phyloP scores from a whole-genome alignment of 2,329 filamentous ascomycete genomes.

The Byssothecium circinans region DNA sequence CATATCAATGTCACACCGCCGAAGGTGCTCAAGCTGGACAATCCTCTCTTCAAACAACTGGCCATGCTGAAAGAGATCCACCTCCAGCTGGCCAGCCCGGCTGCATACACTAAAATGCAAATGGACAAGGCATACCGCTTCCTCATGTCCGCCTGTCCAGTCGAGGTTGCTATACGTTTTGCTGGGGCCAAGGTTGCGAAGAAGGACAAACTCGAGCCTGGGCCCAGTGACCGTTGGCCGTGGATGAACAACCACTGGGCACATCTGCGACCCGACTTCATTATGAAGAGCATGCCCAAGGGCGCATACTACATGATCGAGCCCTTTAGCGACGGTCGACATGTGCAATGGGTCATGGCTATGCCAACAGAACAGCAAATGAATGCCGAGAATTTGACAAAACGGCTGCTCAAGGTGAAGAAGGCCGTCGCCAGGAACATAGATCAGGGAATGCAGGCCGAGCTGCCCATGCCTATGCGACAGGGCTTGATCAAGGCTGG shows the following conservation, averaged over 20 bases:
- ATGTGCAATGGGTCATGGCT: conserved; percentile 29
- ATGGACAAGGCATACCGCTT: conserved; percentile 31
- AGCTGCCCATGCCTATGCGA: conserved; percentile 16
- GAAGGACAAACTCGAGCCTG: conserved; percentile 3
- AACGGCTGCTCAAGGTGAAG: conserved; percentile 19
- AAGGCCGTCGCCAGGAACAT: conserved; percentile 11
- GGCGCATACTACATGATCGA: conserved; percentile 20
- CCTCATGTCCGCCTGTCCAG: conserved; percentile 19
- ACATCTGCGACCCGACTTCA: conserved; percentile 35
- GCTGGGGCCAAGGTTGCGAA: conserved; percentile 3
- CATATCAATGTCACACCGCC: background rate
- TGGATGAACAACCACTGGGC: conserved; percentile 32
- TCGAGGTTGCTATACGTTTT: conserved; percentile 26
- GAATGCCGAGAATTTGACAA: conserved; percentile 4
- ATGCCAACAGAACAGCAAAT: background rate
- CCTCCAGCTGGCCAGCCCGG: conserved; percentile 17
- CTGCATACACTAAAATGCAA: conserved; percentile 5
- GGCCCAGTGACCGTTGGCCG: conserved; percentile 10
- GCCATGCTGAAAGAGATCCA: conserved; percentile 22
- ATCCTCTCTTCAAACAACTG: conserved; percentile 3
- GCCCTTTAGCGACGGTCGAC: conserved; percentile 25
- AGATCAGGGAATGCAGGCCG: conserved; percentile 6
- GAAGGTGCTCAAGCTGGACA: background rate
- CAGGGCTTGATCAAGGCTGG: conserved; percentile 4
- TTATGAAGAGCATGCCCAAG: conserved; percentile 32